These are phyloP conservation scores for Phytomonas sp. DNA, from an alignment of 208 protist species.

Conservation along the genomic window DNA sequence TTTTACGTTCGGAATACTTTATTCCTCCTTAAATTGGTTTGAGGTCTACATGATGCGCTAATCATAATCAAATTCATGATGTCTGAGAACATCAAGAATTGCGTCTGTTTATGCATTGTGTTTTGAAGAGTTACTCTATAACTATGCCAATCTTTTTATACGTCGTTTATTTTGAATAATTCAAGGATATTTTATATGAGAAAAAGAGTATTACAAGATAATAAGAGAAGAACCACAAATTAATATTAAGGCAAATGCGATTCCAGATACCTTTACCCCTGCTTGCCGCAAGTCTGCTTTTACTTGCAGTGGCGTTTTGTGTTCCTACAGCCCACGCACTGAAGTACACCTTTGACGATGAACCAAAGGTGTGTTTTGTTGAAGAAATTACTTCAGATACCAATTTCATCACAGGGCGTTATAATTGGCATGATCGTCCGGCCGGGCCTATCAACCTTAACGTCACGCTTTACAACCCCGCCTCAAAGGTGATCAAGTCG, in stretches of 20 bases:
- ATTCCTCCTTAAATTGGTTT: background rate
- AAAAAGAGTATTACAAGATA: background rate
- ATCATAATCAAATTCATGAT: background rate
- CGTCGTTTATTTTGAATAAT: background rate
- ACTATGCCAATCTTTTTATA: background rate
- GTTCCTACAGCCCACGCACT: slow-evolving; percentile 16
- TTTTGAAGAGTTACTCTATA: background rate
- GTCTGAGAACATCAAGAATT: background rate
- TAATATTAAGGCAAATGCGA: slow-evolving; percentile 6
- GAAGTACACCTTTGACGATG: slow-evolving; percentile 33
- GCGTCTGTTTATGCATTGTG: background rate
- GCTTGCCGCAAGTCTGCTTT: background rate
- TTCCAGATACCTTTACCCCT: background rate
- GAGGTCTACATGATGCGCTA: background rate
- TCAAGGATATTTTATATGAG: background rate
- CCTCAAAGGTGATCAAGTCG: slow-evolving; percentile 8
- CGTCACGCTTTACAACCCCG: slow-evolving; percentile 10
- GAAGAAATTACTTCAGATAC: slow-evolving; percentile 32
- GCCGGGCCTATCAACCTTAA: background rate
- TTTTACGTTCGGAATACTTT: background rate
- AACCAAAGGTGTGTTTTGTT: slow-evolving; percentile 44
- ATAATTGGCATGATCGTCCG: slow-evolving; percentile 18
- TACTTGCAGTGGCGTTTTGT: slow-evolving; percentile 9
- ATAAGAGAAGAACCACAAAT: background rate
- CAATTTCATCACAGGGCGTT: slow-evolving; percentile 33